Evolutionary conservation across 345 rosid genomes (phyloP).

Genomic region (Alliaria petiolata): DNA sequence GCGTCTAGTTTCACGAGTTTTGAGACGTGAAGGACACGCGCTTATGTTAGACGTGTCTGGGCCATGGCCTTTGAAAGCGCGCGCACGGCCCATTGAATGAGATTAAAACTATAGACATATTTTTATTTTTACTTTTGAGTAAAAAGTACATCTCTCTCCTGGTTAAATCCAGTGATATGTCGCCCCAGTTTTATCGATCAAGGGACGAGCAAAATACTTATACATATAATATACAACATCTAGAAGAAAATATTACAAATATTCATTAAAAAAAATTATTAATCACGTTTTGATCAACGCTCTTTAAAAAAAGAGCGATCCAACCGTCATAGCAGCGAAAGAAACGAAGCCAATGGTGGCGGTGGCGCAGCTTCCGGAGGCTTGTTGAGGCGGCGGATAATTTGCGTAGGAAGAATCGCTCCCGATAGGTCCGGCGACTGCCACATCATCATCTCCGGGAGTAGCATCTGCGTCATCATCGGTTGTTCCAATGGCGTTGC

Average conservation of each 20-base stretch:
- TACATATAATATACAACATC: neutral
- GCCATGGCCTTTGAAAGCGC: too few relatives aligned
- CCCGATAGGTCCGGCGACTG: slow-evolving; percentile 40
- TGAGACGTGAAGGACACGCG: neutral
- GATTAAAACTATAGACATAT: too few relatives aligned
- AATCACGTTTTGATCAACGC: neutral
- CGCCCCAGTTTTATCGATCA: neutral
- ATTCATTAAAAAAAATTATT: neutral
- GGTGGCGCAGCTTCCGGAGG: neutral
- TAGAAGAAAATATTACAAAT: neutral
- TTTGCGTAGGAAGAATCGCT: slow-evolving; percentile 20
- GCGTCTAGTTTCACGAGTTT: neutral
- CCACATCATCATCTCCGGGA: slow-evolving; percentile 31
- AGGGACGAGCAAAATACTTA: neutral
- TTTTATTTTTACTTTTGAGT: too few relatives aligned
- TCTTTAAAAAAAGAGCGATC: slow-evolving; percentile 40
- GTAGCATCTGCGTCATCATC: slow-evolving; percentile 3
- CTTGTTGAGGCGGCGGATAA: neutral
- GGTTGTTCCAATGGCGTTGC: slow-evolving; percentile 25
- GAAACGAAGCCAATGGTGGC: slow-evolving; percentile 10
- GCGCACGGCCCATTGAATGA: too few relatives aligned
- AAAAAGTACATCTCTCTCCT: too few relatives aligned
- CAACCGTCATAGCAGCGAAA: slow-evolving; percentile 19
- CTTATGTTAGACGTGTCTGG: neutral
- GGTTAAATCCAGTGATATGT: too few relatives aligned